These are phyloP conservation scores for Babesia caballi DNA, from an alignment of 169 alveolate genomes.

Conservation along the genomic window DNA sequence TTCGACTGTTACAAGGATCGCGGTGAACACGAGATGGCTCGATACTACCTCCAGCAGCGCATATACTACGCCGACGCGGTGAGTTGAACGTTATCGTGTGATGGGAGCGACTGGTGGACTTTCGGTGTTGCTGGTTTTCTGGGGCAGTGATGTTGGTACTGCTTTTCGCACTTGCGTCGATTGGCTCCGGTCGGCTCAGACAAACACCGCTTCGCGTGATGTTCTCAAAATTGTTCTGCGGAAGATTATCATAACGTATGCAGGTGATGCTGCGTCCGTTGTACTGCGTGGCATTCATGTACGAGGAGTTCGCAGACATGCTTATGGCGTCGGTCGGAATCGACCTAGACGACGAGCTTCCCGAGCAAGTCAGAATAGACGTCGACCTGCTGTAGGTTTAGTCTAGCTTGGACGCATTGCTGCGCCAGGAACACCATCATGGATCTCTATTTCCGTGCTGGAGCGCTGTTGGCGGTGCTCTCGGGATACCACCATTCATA, in stretches of 20 bases:
- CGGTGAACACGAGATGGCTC: slow-evolving; percentile 29
- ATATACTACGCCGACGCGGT: slow-evolving; percentile 35
- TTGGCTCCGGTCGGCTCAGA: too few species aligned
- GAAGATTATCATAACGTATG: background rate
- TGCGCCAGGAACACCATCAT: slow-evolving; percentile 26
- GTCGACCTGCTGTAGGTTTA: slow-evolving; percentile 42
- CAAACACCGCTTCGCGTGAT: too few species aligned
- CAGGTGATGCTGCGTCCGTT: slow-evolving; percentile 67
- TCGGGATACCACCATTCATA: slow-evolving; percentile 54
- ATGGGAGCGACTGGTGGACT: background rate
- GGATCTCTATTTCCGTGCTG: slow-evolving; percentile 49
- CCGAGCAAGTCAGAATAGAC: slow-evolving; percentile 2
- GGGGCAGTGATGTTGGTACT: background rate
- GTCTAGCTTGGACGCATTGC: background rate
- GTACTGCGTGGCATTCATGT: slow-evolving; percentile 81
- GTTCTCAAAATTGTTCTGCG: too few species aligned
- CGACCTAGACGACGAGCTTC: slow-evolving; percentile 22
- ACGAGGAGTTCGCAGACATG: slow-evolving; percentile 81
- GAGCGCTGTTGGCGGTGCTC: slow-evolving; percentile 48
- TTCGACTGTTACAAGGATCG: slow-evolving; percentile 51
- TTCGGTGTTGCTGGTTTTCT: background rate
- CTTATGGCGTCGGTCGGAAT: slow-evolving; percentile 52
- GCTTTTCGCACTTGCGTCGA: background rate
- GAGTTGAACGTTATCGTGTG: background rate
- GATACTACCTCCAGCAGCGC: slow-evolving; percentile 24